Base-by-base conservation (phyloP, 2,329 filamentous ascomycete genomes). In the Ophiocordyceps camponoti-floridani region DNA sequence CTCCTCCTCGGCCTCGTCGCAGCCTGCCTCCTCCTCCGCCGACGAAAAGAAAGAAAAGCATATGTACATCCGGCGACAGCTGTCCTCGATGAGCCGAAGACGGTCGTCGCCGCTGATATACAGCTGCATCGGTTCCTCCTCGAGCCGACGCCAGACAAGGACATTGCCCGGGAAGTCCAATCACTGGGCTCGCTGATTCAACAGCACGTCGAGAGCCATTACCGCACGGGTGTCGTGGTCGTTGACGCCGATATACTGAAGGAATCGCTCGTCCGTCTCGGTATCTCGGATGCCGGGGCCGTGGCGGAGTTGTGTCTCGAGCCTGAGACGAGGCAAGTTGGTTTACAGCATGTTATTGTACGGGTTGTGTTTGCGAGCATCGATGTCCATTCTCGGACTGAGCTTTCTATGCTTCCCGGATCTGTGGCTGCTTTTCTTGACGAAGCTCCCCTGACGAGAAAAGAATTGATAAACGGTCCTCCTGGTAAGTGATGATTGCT, bases 191-290 rank as follows among this genome's bases (percentile, higher is more conserved):
- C 57, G 5, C 55, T 66, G 5, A 56, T 68, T 11, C 54, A 59
- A 27, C 56, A 62, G 35, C 66, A 69, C 47, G 59, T 65, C 37
- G 57, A 66, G 44, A 58, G 53, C 44, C 50, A 65, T 43, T 68
- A 67, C 43, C 61, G 64, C 44, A 41, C 49, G 0, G 47, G 55
- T 0, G 53, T 53, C 1, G 46, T 60, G 4, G 46, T 52, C 0
- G 38, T 41, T n/a, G 41, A 42, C 27, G 23, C 40, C 13, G n/a
- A 8, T 16, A 30, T 6, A 9, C 40, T 42, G 4, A 16, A 23
- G 11, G 19, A 42, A 18, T 30, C 27, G 18, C 41, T 42, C 27
- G 27, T 31, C 27, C 4, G 4, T 51, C 50, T 45, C 9, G 46
- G 41, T 0, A 28, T 50, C n/a, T 35, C 53, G 19, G 23, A 23